Evolutionary conservation across 2,329 filamentous ascomycete genomes (phyloP), one percentile per base, ranked within the genome.

Genomic region (Metarhizium album): DNA sequence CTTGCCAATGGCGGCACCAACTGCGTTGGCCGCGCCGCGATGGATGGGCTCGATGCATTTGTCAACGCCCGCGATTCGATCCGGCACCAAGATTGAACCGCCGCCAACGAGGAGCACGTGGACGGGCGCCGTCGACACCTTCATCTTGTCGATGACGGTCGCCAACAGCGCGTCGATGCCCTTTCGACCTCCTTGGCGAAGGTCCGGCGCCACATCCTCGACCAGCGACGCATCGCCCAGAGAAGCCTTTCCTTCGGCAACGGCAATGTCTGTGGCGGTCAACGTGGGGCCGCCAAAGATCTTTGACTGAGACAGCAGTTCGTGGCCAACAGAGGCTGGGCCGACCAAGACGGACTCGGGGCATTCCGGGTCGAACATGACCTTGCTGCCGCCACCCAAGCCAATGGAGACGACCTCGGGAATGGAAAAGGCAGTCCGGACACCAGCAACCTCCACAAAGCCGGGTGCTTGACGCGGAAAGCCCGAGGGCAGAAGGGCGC

Each of bases 381-480:
- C 62, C 43, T 63, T 66, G 53, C 63, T 67, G 0, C 79, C 79
- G 2, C 79, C 79, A 4, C 79, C 79, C 0, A 82, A 63, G 2
- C 76, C 78, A 23, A 82, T 75, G 1, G 71, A 77, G 6, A 75
- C 65, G 1, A 82, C 69, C 61, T 82, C 67, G 18, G 79, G 72
- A 72, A 80, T 70, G 24, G 75, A 70, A 54, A 80, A 83, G 16
- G 79, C 79, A 40, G 78, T 80, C 14, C 78, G 67, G 0, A 83
- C 78, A 1, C 79, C 78, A 2, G 73, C 77, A 4, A 83, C 68
- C 50, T 79, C 74, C 9, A 77, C 75, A 49, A 77, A 82, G 0
- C 75, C 76, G 0, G 78, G 72, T 3, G 80, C 78, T 54, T 82
- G 78, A 20, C 79, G 70, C 0, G 80, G 80, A 45, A 82, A 82